A percentile compares a stretch with the other conserved stretches of the same genome.
Conservation (phyloP, 2,329 filamentous ascomycete species). For the Trichoderma citrinoviride region DNA sequence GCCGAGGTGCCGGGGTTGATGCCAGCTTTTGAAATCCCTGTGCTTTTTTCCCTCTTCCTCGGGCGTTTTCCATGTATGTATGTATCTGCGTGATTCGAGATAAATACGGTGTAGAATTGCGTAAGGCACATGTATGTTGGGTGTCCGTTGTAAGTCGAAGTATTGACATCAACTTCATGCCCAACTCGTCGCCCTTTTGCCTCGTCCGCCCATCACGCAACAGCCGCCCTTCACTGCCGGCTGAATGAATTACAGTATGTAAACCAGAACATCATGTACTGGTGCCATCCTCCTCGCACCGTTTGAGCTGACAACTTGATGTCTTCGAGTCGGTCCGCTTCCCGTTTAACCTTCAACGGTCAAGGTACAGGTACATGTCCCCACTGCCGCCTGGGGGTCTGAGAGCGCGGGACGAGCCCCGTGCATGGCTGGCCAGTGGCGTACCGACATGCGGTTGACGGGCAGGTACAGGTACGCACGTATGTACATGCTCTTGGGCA, state of each 20-base stretch:
- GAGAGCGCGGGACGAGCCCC: slow-evolving; percentile 11
- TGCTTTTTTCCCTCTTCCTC: not conserved
- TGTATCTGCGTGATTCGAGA: not conserved
- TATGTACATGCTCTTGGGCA: not conserved
- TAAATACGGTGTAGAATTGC: not conserved
- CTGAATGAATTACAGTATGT: too few species aligned
- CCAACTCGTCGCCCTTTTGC: not conserved
- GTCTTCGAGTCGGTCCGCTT: too few species aligned
- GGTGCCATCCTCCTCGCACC: not conserved
- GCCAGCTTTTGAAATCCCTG: not conserved
- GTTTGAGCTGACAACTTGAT: not conserved
- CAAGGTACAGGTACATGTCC: not conserved
- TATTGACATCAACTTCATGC: not conserved
- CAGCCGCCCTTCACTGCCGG: not conserved
- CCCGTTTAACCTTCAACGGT: not conserved
- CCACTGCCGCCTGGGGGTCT: slow-evolving; percentile 4
- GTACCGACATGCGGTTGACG: not conserved
- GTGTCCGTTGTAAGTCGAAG: not conserved
- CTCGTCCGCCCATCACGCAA: not conserved
- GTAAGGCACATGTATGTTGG: too few species aligned
- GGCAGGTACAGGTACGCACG: not conserved
- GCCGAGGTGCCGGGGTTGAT: not conserved
- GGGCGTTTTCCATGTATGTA: not conserved
- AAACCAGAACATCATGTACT: too few species aligned
- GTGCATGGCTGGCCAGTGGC: slow-evolving; percentile 8